phyloP scores from a whole-genome alignment of 169 alveolate genomes.

The Plasmodium fragile region DNA sequence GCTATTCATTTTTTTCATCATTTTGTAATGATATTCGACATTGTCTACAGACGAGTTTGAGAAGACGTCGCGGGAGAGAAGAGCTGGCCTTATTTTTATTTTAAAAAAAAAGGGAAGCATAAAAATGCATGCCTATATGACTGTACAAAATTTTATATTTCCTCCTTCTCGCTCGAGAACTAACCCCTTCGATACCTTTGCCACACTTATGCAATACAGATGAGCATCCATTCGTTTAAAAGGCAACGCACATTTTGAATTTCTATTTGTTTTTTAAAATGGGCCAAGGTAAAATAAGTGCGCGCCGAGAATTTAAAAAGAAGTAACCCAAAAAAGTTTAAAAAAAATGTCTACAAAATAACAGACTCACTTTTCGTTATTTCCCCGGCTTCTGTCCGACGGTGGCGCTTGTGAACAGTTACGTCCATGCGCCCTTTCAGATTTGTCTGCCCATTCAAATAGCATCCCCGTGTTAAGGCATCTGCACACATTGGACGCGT shows the following conservation, averaged over 20 bases:
- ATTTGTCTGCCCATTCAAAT: not conserved
- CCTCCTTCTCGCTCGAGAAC: not conserved
- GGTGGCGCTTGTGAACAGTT: not conserved
- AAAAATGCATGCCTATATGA: not conserved
- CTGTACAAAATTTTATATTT: not conserved
- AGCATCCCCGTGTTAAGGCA: not conserved
- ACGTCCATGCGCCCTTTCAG: not conserved
- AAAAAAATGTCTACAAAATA: not conserved
- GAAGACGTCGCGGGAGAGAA: not conserved
- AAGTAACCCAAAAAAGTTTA: not conserved
- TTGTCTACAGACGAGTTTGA: not conserved
- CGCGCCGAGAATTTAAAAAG: not conserved
- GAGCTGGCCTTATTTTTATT: not conserved
- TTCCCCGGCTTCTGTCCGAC: not conserved
- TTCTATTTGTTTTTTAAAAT: not conserved
- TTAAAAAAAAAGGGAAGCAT: not conserved
- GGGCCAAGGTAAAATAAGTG: not conserved
- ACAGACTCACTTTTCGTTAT: not conserved
- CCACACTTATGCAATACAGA: not conserved
- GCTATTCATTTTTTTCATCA: not conserved
- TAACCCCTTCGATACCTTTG: not conserved
- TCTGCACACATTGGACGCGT: not conserved
- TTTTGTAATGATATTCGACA: constrained; percentile 4
- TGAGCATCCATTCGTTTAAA: not conserved
- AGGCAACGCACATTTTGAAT: not conserved